phyloP scores from a whole-genome alignment of 257 asterid species.

The Petunia axillaris region DNA sequence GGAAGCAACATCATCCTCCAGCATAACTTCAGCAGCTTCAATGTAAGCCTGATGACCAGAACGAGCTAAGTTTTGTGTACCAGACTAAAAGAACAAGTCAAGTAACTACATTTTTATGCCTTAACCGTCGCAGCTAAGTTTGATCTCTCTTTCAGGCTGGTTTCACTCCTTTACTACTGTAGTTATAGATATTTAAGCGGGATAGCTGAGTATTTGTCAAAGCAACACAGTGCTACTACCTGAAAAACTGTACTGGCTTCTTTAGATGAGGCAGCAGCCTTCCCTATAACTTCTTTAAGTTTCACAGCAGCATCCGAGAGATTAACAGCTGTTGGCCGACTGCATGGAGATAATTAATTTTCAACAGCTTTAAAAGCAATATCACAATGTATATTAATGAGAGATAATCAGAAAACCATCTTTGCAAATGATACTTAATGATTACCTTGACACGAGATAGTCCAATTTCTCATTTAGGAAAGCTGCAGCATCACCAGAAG shows the following conservation, averaged over 20 bases:
- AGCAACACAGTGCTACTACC: constrained; percentile 48
- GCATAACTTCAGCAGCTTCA: constrained; percentile 88
- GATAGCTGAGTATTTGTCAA: not conserved
- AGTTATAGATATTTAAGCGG: not conserved
- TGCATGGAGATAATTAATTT: constrained; percentile 36
- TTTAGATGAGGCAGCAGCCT: constrained; percentile 58
- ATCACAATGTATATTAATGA: not conserved
- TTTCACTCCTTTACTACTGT: not conserved
- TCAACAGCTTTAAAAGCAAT: constrained; percentile 8
- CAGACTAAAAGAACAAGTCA: not conserved
- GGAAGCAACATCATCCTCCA: constrained; percentile 84
- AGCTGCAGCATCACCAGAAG: constrained; percentile 66
- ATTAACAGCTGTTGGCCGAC: constrained; percentile 98
- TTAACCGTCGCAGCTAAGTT: constrained; percentile 1
- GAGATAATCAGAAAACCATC: not conserved
- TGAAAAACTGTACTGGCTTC: constrained; percentile 58
- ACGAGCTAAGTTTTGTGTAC: not conserved
- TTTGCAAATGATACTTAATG: not conserved
- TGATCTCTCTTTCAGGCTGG: not conserved
- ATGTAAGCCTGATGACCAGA: constrained; percentile 59
- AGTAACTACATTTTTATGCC: not conserved
- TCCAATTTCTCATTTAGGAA: constrained; percentile 70
- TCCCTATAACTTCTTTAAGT: constrained; percentile 62
- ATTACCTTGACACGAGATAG: constrained; percentile 87
- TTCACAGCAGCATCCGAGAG: constrained; percentile 83